These are phyloP conservation scores for Grosmannia clavigera DNA, from an alignment of 2,329 filamentous ascomycete genomes.

Conservation along the genomic window DNA sequence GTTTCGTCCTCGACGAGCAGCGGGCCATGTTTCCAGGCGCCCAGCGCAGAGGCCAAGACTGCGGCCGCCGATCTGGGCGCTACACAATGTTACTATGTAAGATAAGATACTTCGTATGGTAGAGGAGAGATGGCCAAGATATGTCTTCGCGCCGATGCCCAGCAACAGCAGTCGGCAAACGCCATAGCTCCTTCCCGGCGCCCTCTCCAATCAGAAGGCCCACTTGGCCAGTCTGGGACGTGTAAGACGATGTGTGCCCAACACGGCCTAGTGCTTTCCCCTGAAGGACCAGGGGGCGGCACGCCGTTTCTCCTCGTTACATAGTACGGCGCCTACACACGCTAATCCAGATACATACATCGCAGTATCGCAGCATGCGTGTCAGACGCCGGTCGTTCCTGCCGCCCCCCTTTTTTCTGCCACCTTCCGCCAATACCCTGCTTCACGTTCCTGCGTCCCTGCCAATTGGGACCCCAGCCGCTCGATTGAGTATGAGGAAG, in stretches of 20 bases:
- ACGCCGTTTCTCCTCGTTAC: background rate
- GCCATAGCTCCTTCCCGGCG: background rate
- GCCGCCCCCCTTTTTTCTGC: background rate
- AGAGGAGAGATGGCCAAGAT: no score
- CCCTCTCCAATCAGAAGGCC: background rate
- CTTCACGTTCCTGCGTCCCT: background rate
- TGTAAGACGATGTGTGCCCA: background rate
- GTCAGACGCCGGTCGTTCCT: background rate
- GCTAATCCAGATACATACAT: background rate
- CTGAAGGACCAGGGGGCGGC: background rate
- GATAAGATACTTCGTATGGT: no score
- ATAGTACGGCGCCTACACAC: background rate
- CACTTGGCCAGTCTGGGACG: background rate
- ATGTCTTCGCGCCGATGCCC: background rate
- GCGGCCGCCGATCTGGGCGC: background rate
- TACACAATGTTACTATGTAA: background rate
- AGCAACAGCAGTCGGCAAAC: background rate
- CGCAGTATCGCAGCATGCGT: background rate
- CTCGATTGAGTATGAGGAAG: background rate
- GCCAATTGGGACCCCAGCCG: background rate
- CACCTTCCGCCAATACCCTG: background rate
- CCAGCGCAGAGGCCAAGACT: background rate
- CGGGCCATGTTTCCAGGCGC: background rate
- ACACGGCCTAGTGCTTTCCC: background rate
- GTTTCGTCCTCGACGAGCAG: background rate